Evolutionary conservation across 495 filamentous ascomycete species (phyloP), one percentile per base, ranked within the genome.

Genomic region (Talaromyces thailandensis): DNA sequence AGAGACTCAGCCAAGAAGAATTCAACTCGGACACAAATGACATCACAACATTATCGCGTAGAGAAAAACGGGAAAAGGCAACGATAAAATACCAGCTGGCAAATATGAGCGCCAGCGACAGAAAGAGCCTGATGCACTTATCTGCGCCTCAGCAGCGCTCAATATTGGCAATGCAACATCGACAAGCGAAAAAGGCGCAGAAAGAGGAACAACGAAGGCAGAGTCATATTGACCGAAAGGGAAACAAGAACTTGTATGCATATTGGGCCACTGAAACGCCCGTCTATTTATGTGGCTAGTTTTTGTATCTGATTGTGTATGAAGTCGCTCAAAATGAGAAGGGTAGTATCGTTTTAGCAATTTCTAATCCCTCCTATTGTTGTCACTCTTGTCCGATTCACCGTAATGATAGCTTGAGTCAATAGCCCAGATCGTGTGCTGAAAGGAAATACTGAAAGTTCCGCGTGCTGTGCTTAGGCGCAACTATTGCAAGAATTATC

Each of bases 151-250:
- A 71, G 51, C 70, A 71, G 63, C 66, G 73, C 9, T 48, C 70
- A 8, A 35, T 75, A 26, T 64, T 75, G 31, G 66, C 67, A 6
- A 66, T 67, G 18, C 71, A 70, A 40, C 64, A 70, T 14, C 70
- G 64, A 51, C 68, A 67, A 9, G 60, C 57, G n/a, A 68, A 71
- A 11, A 68, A 68, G 56, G 61, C 56, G 43, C 68, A 67, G 57
- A 64, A 65, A 25, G 68, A 67, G 66, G 64, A 69, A 59, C 60
- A 45, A 18, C 63, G 68, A 35, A 61, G 51, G 59, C 64, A 61
- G 26, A 57, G 58, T 35, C 63, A 40, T 23, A 64, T 70, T 37
- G 65, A 70, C 43, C 50, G 64, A 21, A 70, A 68, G 58, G 68
- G 65, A 50, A 70, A 70, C 37, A 70, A 70, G 61, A 68, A 60